phyloP scores from a whole-genome alignment of 495 filamentous ascomycete species.

The Clavariopsis aquatica region DNA sequence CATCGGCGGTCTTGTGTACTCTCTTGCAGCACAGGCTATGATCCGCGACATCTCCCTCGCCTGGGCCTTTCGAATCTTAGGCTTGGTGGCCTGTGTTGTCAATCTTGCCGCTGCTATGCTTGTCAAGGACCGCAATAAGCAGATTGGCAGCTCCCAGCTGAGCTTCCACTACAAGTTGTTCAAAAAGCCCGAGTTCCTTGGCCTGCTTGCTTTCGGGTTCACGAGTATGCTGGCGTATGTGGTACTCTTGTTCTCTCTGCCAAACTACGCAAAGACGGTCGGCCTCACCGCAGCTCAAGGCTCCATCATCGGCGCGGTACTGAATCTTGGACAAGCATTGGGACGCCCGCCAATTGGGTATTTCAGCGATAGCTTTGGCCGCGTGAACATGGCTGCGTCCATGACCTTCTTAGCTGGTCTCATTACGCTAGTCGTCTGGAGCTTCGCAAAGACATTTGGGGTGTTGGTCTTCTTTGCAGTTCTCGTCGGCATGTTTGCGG shows the following conservation, averaged over 20 bases:
- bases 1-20: conserved; percentile 66
- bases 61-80: conserved; percentile 72
- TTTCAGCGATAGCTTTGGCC: conserved; percentile 64
- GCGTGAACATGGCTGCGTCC: conserved; percentile 65
- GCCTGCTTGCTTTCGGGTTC: conserved; percentile 68
- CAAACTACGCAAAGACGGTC: conserved; percentile 65
- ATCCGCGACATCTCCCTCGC: conserved; percentile 62
- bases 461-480: conserved; percentile 71
- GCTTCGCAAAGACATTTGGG: conserved; percentile 63
- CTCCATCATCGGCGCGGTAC: conserved; percentile 67
- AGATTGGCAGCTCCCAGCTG: conserved; percentile 61
- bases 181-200: conserved; percentile 59
- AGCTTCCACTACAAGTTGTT: conserved; percentile 66
- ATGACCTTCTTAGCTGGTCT: conserved; percentile 63
- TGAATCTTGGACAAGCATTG: conserved; percentile 66
- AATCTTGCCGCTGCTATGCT: conserved; percentile 61
- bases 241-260: conserved; percentile 69
- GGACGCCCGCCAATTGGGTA: conserved; percentile 70
- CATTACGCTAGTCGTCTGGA: conserved; percentile 68
- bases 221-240: conserved; percentile 74
- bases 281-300: conserved; percentile 68
- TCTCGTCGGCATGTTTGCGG: conserved; percentile 68
- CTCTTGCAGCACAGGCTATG: conserved; percentile 56
- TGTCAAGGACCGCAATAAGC: conserved; percentile 67
- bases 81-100: conserved; percentile 58